Evolutionary conservation across 1,284 basidiomycete species (phyloP).

Genomic region (Sporisorium scitamineum): DNA sequence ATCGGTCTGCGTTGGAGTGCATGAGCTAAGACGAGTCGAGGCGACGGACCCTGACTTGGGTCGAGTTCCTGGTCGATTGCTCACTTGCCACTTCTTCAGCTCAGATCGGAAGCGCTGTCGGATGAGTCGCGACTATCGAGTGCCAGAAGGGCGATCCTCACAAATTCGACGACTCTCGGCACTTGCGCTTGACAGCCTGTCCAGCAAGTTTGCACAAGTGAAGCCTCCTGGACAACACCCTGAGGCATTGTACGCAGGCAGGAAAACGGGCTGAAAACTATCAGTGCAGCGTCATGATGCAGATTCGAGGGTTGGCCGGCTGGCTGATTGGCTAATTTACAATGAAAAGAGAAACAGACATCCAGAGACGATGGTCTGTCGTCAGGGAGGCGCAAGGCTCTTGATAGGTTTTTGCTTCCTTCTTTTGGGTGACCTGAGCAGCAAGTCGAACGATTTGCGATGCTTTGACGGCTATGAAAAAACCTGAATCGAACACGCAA

Average conservation of each 20-base stretch:
- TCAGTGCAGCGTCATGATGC: background rate
- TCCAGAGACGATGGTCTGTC: background rate
- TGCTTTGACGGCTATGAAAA: background rate
- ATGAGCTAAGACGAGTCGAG: no score
- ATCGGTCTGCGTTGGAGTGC: no score
- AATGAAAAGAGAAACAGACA: constrained; percentile 5
- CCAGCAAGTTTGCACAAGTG: background rate
- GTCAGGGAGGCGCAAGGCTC: background rate
- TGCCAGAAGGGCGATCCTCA: background rate
- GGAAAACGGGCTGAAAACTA: background rate
- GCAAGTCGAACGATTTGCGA: background rate
- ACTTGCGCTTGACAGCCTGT: background rate
- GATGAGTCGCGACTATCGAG: no score
- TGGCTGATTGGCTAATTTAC: constrained; percentile 42
- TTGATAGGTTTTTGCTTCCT: background rate
- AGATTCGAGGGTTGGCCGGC: background rate
- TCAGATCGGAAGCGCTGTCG: background rate
- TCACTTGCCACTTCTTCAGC: no score
- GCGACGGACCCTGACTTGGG: no score
- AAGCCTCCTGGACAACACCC: background rate
- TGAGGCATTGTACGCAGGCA: background rate
- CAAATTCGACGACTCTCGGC: background rate
- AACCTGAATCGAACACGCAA: background rate
- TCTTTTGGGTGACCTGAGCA: constrained; percentile 15
- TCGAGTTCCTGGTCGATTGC: no score